phyloP scores from a whole-genome alignment of 768 basidiomycete genomes.

The Agrocybe pediades region DNA sequence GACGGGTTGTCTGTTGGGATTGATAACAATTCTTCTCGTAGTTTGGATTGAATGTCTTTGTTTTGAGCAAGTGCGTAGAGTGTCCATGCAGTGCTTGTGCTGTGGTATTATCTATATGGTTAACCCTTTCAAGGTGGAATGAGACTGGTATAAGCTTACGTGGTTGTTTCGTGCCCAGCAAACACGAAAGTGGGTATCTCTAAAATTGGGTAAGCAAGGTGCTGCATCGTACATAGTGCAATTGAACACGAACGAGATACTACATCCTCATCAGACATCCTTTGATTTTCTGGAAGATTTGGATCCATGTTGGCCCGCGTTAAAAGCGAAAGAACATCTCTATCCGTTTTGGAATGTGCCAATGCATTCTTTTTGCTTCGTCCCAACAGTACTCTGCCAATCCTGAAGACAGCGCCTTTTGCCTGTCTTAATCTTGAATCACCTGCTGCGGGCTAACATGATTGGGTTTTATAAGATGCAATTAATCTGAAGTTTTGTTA shows the following conservation, averaged over 20 bases:
- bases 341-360: constrained; percentile 26
- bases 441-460: constrained; percentile 24
- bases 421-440: constrained; percentile 28
- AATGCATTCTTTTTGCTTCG: constrained; percentile 40
- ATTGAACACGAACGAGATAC: constrained; percentile 43
- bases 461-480: not conserved
- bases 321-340: constrained; percentile 59
- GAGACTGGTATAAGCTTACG: constrained; percentile 23
- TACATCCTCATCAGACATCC: constrained; percentile 60
- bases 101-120: constrained; percentile 13
- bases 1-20: constrained; percentile 56
- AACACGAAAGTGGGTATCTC: constrained; percentile 58
- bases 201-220: constrained; percentile 15
- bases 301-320: constrained; percentile 61
- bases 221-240: not conserved
- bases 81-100: constrained; percentile 55
- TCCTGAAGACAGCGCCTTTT: constrained; percentile 39
- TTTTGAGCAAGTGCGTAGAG: constrained; percentile 54
- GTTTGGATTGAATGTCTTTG: constrained; percentile 49
- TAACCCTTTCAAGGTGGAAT: not conserved
- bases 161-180: constrained; percentile 57
- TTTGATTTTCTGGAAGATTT: constrained; percentile 50
- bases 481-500: too few species aligned
- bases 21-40: constrained; percentile 56
- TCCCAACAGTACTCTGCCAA: constrained; percentile 46